Evolutionary conservation across 257 asterid genomes (phyloP), one percentile per base, ranked within the genome.

Genomic region (Solanum tarapatanum): DNA sequence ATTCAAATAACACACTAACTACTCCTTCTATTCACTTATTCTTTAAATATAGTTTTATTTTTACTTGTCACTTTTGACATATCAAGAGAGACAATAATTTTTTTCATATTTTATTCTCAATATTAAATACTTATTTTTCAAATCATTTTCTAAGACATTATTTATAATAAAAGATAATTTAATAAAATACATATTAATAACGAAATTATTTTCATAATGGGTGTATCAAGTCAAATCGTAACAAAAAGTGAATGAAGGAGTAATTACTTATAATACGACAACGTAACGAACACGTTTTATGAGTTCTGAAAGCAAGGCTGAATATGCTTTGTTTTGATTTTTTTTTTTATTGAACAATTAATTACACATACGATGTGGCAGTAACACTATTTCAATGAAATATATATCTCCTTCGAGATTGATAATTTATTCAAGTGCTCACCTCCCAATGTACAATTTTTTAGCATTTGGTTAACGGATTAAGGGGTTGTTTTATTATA

Each of bases 181-280:
- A 23, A 5, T 48, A 48, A 16, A 14, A 48, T 48, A 48, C 2
- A 2, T 48, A 48, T 14, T 0, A 14, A 14, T 48, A 8, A 37
- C 10, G 0, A 0, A 4, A 1, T 48, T 0, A 2, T 48, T 13
- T 48, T 13, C 1, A 4, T 4, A 48, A 14, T 14, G 2, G 0
- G 0, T 48, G 2, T 48, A 48, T 14, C 8, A 48, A 48, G 23
- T 48, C 60, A 48, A 14, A 48, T 3, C 0, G 21, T 1, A 2
- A 48, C 7, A 48, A 16, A 43, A 48, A 48, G 8, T 48, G 23
- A 48, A 48, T 16, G 60, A 48, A 5, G 7, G 7, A 48, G 60
- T 48, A 35, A 11, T 17, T 33, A 30, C 21, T 14, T 30, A 3
- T 16, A 14, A 13, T 69, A 69, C 12, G 33, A 69, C 37, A 55